Base-by-base conservation (phyloP, 202 grass and related monocot species). In the Zizania palustris region DNA sequence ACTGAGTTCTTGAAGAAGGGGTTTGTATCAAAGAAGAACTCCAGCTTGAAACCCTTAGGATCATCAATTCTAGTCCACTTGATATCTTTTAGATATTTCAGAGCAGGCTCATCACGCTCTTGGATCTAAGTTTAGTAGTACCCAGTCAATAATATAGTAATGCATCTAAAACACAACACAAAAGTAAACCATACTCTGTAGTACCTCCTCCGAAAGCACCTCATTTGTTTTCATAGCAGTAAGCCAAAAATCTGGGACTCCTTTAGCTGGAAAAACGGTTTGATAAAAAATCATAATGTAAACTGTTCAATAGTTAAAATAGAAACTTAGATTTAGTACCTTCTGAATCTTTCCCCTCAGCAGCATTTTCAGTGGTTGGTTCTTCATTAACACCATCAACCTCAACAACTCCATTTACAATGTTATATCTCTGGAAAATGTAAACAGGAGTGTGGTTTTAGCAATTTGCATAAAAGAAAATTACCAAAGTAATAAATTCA, bases 61-160 rank as follows among this genome's bases (percentile, higher is more conserved):
- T 96, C 77, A 5, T 84, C 92, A 11, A 91, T 89, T 91, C 90
- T 96, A 68, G 41, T 77, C 96, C 92, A 99, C 79, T 96, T 93
- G 59, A 99, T 93, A 79, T 99, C 92, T 79, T 96, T 96, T 28
- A 99, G 82, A 87, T 85, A 99, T 80, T 99, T 99, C 65, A 99
- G 75, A 50, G 88, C 90, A 40, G 71, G 46, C 58, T 99, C 96
- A 49, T 96, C 90, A 58, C 92, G 88, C 79, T 99, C 92, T 93
- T 96, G 92, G 84, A 99, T 85, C 96, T 98, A 75, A 42, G 28
- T 65, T 78, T 67, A 60, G 51, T 7, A 76, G 34, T 72, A 63
- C 21, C 20, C 14, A 79, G 20, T 72, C 67, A 80, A 11, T 0
- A 0, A 42, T 63, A 53, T 13, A 43, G 19, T 5, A 74, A 73